Evolutionary conservation across 306 rosid species (phyloP).

Genomic region (Echinosophora koreensis): DNA sequence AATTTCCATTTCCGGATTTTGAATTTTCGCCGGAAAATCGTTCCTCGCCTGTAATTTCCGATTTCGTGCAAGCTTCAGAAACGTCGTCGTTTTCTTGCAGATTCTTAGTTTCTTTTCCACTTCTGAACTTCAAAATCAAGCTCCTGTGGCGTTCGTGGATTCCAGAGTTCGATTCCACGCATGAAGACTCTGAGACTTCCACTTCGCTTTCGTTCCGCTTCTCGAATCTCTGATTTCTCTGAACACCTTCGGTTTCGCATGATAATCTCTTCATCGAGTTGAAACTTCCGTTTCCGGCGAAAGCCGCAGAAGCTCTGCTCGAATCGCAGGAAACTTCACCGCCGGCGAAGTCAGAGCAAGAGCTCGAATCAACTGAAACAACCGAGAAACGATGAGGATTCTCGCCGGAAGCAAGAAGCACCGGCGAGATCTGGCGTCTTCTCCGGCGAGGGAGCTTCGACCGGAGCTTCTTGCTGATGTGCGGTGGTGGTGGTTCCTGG

Average conservation of each 20-base stretch:
- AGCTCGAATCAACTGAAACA: conserved; percentile 59
- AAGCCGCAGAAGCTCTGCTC: conserved; percentile 54
- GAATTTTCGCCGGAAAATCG: conserved; percentile 34
- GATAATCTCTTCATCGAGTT: conserved; percentile 48
- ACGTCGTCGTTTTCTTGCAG: conserved; percentile 50
- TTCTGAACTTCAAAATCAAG: conserved; percentile 56
- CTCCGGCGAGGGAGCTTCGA: conserved; percentile 72
- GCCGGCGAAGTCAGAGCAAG: conserved; percentile 52
- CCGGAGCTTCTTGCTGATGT: conserved; percentile 72
- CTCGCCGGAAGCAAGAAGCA: conserved; percentile 42
- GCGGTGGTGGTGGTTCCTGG: conserved; percentile 30
- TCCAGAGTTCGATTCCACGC: conserved; percentile 82
- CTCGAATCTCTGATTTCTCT: conserved; percentile 46
- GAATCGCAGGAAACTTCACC: conserved; percentile 74
- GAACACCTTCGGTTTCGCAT: conserved; percentile 24
- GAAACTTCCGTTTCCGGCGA: conserved; percentile 43
- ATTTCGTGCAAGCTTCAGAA: conserved; percentile 52
- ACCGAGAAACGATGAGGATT: conserved; percentile 39
- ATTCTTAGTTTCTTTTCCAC: conserved; percentile 43
- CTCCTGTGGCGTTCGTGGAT: conserved; percentile 48
- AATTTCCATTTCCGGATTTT: conserved; percentile 41
- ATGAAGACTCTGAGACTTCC: conserved; percentile 75
- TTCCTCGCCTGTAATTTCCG: conserved; percentile 60
- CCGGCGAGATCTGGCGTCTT: conserved; percentile 66
- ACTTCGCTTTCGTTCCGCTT: conserved; percentile 51